Base-by-base conservation (phyloP, 768 basidiomycete genomes). In the Tylopilus plumbeoviolaceoides region DNA sequence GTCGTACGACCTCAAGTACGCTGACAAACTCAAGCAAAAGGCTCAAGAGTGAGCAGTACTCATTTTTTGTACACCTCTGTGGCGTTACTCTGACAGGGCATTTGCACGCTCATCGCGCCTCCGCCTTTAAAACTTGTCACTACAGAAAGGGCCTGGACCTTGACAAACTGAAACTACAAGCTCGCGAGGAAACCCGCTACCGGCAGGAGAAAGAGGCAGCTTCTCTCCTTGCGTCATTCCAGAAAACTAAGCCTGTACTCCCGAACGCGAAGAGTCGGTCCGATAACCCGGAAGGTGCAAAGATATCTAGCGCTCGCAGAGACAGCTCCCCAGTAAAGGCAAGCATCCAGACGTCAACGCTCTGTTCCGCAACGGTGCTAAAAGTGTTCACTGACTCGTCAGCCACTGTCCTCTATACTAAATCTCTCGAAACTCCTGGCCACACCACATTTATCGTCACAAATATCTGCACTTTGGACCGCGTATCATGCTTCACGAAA, bases 401-500 rank as follows among this genome's bases (percentile, higher is more conserved):
- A 98, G 95, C 86, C 93, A 10, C 77, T 98, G 20, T 80, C 84
- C 4, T 82, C 78, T 9, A 85, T 97, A 55, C 73, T 98, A 59
- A 93, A 97, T 68, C 67, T 95, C 12, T 72, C 82, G 18, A 81
- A 83, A 48, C 70, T 95, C 21, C 62, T 89, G 51, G 73, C 79
- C 23, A 78, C 79, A 10, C 81, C 87, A 1, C 89, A 91, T 65
- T 84, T 87, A 3, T 50, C 83, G 6, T 79, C 80, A 10, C 88
- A 91, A 64, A 79, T 99, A 60, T 79, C 85, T 4, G 78, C 85
- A 0, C 76, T 98, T 0, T 98, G 95, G 95, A 89, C 83, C 4
- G 79, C 89, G 0, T 98, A 95, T 63, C 95, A 98, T 66, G 78
- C 82, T 14, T 83, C 88, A 5, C 84, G 89, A 28, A 87, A 90